Base-by-base conservation (phyloP, 2,329 filamentous ascomycete species). In the Thielaviopsis euricoi region DNA sequence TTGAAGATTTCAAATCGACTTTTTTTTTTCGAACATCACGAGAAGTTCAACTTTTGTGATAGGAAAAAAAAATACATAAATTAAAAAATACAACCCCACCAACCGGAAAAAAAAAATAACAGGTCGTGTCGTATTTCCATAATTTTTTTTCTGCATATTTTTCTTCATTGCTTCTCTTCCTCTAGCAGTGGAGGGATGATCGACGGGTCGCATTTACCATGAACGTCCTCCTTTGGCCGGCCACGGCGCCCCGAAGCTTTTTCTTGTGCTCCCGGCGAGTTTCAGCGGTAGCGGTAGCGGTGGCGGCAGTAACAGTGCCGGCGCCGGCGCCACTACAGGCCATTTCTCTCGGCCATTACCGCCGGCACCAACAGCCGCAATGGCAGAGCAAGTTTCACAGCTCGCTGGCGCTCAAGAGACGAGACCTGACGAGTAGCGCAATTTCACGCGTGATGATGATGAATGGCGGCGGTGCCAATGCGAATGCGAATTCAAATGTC, bases 161-260 rank as follows among this genome's bases (percentile, higher is more conserved):
- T 40, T n/a, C 37, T 43, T 43, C 29, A 12, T 43, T n/a, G 17
- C 17, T 43, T 43, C 13, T n/a, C 17, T 43, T 43, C 33, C 6
- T 43, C 17, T n/a, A 43, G n/a, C n/a, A 43, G 37, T 15, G 37
- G 37, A 43, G 13, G 37, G 37, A 43, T n/a, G 37, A 43, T 43
- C 17, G 37, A 43, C 37, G 13, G 13, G 37, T 43, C 17, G 37
- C 37, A 43, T 43, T 7, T 43, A 43, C 37, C 23, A 60, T 60
- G 55, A 60, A 57, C 52, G 55, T 57, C 48, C 52, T 60, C 53
- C 55, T 60, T 37, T 55, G 55, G 43, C 48, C 58, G 52, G 48
- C 52, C 17, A 19, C 48, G 29, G 22, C 26, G n/a, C 23, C 25
- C 51, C 55, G 55, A 29, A 52, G 50, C 17, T 43, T 56, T 53